Percentiles rank a stretch among this genome's conserved stretches.
phyloP scores from a whole-genome alignment of 2,329 filamentous ascomycete species.

The Cercospora beticola region DNA sequence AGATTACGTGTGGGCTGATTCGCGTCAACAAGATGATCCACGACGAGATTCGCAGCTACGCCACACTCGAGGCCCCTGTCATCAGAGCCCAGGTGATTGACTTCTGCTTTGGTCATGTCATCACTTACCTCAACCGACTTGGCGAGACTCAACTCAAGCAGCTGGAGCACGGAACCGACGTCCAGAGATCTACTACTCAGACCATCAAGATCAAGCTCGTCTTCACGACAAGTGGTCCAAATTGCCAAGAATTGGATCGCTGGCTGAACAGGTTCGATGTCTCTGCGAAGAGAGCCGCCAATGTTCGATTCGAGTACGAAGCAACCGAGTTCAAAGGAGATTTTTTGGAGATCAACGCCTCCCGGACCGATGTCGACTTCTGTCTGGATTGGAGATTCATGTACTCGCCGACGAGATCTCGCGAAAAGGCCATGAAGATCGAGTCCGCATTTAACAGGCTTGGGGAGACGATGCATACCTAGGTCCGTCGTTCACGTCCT shows the following conservation, averaged over 20 bases:
- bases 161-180: neutral
- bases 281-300: neutral
- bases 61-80: neutral
- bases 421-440: too few relatives aligned
- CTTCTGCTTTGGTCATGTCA: slow-evolving; percentile 11
- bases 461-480: too few relatives aligned
- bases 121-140: slow-evolving; percentile 13
- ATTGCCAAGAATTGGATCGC: too few relatives aligned
- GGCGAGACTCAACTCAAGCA: neutral
- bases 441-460: too few relatives aligned
- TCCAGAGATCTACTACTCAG: neutral
- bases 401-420: too few relatives aligned
- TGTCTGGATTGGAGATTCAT: too few relatives aligned
- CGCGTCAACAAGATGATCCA: slow-evolving; percentile 10
- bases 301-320: neutral
- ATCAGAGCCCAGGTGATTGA: neutral
- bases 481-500: too few relatives aligned
- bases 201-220: neutral
- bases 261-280: neutral
- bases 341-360: too few relatives aligned
- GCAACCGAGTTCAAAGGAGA: too few relatives aligned
- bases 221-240: too few relatives aligned
- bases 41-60: neutral
- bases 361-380: too few relatives aligned
- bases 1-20: neutral